Percentiles rank a stretch among this genome's conserved stretches.
phyloP scores from a whole-genome alignment of 1,139 yeast species.

The Kurtzmaniella quercitrusa region DNA sequence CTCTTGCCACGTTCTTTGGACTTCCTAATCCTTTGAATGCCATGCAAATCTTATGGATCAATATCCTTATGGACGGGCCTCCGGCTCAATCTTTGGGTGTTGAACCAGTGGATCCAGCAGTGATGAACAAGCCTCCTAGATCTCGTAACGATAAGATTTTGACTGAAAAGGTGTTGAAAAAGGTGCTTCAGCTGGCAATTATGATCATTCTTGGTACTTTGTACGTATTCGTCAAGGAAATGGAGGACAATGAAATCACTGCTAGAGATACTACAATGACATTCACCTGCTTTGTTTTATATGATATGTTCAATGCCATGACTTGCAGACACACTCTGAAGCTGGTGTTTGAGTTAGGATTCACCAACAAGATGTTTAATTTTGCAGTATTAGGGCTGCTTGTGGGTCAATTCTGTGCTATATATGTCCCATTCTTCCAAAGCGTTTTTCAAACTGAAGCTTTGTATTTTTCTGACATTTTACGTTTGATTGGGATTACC shows the following conservation, averaged over 20 bases:
- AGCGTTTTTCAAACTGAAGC: constrained; percentile 92
- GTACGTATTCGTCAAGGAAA: constrained; percentile 77
- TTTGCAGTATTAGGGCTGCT: constrained; percentile 87
- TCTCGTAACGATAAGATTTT: constrained; percentile 77
- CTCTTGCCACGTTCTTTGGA: constrained; percentile 79
- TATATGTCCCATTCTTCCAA: constrained; percentile 90
- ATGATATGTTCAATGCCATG: constrained; percentile 93
- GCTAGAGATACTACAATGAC: constrained; percentile 99
- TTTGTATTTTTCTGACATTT: constrained; percentile 60
- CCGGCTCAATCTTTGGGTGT: constrained; percentile 98
- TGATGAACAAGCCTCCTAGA: constrained; percentile 93
- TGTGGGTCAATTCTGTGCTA: constrained; percentile 89
- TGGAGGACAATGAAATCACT: constrained; percentile 77
- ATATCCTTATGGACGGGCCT: constrained; percentile 97
- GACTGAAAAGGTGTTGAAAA: constrained; percentile 59
- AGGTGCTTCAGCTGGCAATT: constrained; percentile 71
- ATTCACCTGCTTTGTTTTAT: constrained; percentile 90
- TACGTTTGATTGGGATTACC: constrained; percentile 57
- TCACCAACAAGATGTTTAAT: constrained; percentile 80
- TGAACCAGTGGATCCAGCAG: constrained; percentile 93
- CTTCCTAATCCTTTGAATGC: constrained; percentile 96
- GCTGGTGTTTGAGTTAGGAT: constrained; percentile 75
- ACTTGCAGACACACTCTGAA: constrained; percentile 85
- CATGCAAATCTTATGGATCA: constrained; percentile 97
- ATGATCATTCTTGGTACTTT: constrained; percentile 77